phyloP scores from a whole-genome alignment of 1,284 basidiomycete genomes.

The Trichosporon sp. region DNA sequence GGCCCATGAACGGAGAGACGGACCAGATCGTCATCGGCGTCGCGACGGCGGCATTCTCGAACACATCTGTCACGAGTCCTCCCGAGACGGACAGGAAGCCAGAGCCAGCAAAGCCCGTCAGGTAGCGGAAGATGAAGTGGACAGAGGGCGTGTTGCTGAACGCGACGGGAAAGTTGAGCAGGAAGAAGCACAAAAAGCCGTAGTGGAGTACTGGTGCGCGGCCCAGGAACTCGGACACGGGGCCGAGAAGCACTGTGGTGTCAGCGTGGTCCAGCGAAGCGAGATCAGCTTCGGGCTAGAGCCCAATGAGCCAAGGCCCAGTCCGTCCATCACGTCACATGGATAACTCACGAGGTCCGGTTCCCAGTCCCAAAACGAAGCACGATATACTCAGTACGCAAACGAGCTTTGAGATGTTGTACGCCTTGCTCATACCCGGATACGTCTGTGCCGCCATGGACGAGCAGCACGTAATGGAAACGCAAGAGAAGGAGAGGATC shows the following conservation, averaged over 20 bases:
- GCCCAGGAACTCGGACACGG: slow-evolving; percentile 57
- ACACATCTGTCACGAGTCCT: slow-evolving; percentile 70
- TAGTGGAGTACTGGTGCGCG: slow-evolving; percentile 39
- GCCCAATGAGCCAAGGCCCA: no score
- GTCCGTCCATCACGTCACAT: no score
- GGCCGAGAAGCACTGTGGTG: slow-evolving; percentile 54
- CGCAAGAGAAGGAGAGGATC: slow-evolving; percentile 27
- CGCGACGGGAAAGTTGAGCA: slow-evolving; percentile 61
- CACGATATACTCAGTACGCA: slow-evolving; percentile 67
- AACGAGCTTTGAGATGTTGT: slow-evolving; percentile 60
- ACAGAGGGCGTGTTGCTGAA: slow-evolving; percentile 53
- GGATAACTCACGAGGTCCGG: slow-evolving; percentile 48
- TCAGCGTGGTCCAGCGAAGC: not conserved
- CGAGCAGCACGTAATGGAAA: slow-evolving; percentile 65
- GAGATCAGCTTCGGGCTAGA: not conserved
- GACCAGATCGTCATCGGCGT: slow-evolving; percentile 75
- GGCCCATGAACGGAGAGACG: slow-evolving; percentile 65
- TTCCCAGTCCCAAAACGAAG: slow-evolving; percentile 56
- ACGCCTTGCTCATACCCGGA: slow-evolving; percentile 56
- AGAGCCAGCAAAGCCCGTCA: slow-evolving; percentile 61
- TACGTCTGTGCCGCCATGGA: slow-evolving; percentile 67
- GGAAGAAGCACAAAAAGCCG: slow-evolving; percentile 33
- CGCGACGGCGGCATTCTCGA: slow-evolving; percentile 59
- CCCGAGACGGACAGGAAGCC: slow-evolving; percentile 76
- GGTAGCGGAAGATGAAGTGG: slow-evolving; percentile 63